A percentile compares a stretch with the other conserved stretches of the same genome.
Evolutionary conservation across 306 rosid genomes (phyloP).

Genomic region (Inga leiocalycina): DNA sequence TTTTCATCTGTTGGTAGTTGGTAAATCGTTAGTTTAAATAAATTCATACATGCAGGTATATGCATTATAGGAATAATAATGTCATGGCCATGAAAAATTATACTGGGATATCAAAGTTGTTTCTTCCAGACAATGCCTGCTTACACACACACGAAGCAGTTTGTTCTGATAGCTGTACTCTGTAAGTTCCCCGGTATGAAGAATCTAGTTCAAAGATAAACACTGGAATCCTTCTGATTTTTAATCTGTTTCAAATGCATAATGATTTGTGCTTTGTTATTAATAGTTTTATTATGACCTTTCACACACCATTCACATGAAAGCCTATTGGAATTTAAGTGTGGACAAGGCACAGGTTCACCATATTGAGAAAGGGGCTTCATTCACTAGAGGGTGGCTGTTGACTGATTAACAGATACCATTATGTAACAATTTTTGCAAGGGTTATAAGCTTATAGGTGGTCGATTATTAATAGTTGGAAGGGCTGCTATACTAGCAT

Average conservation of each 20-base stretch:
- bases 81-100: not conserved
- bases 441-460: conserved; percentile 95
- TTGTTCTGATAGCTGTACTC: not conserved
- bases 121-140: not conserved
- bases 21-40: not conserved
- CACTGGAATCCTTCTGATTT: too few species aligned
- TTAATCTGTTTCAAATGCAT: too few species aligned
- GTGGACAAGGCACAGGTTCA: too few species aligned
- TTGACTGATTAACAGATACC: conserved; percentile 62
- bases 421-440: conserved; percentile 88
- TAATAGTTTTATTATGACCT: too few species aligned
- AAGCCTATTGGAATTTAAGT: too few species aligned
- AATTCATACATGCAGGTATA: not conserved
- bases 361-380: too few species aligned
- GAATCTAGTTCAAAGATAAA: too few species aligned
- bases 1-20: not conserved
- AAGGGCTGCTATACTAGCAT: conserved; percentile 96
- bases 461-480: conserved; percentile 99
- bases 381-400: too few species aligned
- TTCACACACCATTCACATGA: too few species aligned
- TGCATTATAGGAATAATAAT: too few species aligned
- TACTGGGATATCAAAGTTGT: not conserved
- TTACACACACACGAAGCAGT: not conserved
- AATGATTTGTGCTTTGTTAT: too few species aligned
- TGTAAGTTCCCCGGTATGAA: too few species aligned